These are phyloP conservation scores for Cutaneotrichosporon mucoides DNA, from an alignment of 1,284 basidiomycete species.

Conservation along the genomic window DNA sequence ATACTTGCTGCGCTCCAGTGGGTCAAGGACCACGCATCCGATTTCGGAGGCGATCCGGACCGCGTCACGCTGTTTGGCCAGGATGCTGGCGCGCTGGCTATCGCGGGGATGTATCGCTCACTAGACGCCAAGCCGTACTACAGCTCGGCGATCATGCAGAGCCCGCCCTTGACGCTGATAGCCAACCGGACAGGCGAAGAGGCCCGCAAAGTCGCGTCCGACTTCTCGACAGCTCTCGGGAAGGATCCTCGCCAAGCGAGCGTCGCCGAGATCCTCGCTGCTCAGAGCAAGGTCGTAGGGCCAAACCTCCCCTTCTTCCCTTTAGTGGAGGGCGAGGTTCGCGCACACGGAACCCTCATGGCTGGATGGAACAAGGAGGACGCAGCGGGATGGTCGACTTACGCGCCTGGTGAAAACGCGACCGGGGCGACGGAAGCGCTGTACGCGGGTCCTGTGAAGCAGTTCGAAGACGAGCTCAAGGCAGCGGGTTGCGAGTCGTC, in stretches of 20 bases:
- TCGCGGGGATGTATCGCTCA: constrained; percentile 23
- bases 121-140: constrained; percentile 38
- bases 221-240: not conserved
- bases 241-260: not conserved
- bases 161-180: not conserved
- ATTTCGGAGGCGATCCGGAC: constrained; percentile 50
- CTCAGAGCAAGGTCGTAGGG: not conserved
- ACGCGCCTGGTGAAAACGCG: not conserved
- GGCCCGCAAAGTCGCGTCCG: not conserved
- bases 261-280: not conserved
- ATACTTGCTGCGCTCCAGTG: constrained; percentile 52
- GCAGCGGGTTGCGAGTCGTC: not conserved
- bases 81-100: constrained; percentile 41
- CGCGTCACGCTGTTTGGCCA: constrained; percentile 49
- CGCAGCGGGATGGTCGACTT: not conserved
- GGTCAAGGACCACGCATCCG: constrained; percentile 47
- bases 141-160: constrained; percentile 33
- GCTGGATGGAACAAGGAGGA: not conserved
- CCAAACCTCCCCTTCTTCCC: not conserved
- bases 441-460: not conserved
- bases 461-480: not conserved
- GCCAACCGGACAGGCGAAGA: not conserved
- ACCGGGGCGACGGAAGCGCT: not conserved
- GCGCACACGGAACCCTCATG: not conserved
- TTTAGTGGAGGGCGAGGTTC: not conserved